These are phyloP conservation scores for Lyophyllum shimeji DNA, from an alignment of 768 basidiomycete genomes.

Conservation along the genomic window DNA sequence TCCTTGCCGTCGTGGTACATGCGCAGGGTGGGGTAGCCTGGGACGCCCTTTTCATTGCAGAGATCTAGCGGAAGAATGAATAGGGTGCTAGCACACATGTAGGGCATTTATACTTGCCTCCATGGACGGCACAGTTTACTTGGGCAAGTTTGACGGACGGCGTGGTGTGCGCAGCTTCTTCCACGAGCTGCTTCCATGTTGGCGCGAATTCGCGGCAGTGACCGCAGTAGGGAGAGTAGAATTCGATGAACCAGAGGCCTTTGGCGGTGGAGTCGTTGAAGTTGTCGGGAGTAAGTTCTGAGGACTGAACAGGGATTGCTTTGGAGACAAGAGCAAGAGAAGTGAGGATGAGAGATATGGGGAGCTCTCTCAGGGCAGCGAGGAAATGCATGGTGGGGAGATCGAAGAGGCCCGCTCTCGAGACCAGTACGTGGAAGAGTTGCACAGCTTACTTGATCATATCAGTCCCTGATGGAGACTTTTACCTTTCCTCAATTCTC, in stretches of 20 bases:
- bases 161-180: conserved; percentile 45
- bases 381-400: conserved; percentile 13
- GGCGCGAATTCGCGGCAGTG: conserved; percentile 82
- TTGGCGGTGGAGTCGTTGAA: conserved; percentile 51
- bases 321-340: conserved; percentile 26
- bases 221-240: conserved; percentile 82
- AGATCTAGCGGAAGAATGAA: conserved; percentile 53
- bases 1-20: conserved; percentile 69
- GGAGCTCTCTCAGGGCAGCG: conserved; percentile 17
- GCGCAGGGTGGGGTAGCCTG: conserved; percentile 74
- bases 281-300: conserved; percentile 55
- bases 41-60: conserved; percentile 67
- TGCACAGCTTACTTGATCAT: conserved; percentile 9
- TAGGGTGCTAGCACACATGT: too few relatives aligned
- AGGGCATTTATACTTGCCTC: conserved; percentile 52
- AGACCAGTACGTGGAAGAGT: neutral
- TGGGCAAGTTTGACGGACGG: conserved; percentile 70
- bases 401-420: conserved; percentile 16
- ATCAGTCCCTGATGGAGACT: conserved; percentile 44
- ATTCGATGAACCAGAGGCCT: conserved; percentile 83
- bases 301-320: conserved; percentile 34
- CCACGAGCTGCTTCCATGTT: conserved; percentile 74
- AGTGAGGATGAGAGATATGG: conserved; percentile 29
- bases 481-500: conserved; percentile 57
- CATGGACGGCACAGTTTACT: conserved; percentile 76